A percentile compares a stretch with the other conserved stretches of the same genome.
Conservation (phyloP, 2,329 filamentous ascomycete species). For the Verticillium nubilum region DNA sequence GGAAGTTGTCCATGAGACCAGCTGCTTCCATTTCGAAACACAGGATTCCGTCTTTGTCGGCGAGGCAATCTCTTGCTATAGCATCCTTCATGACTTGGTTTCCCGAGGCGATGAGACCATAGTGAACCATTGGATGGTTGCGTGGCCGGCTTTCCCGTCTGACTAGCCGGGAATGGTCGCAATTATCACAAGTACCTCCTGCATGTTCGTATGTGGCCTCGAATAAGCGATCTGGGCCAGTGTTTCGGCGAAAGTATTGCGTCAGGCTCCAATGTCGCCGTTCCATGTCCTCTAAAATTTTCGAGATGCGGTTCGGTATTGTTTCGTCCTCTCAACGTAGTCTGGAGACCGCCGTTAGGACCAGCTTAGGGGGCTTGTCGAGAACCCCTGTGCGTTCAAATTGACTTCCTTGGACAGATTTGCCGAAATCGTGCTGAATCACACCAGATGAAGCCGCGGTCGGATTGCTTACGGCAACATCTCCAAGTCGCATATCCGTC, state of each 20-base stretch:
- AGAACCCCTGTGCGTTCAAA: not conserved
- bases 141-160: not conserved
- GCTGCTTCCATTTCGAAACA: slow-evolving; percentile 28
- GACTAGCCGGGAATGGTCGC: not conserved
- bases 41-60: slow-evolving; percentile 14
- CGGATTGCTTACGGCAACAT: slow-evolving; percentile 16
- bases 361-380: not conserved
- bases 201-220: not conserved
- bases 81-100: slow-evolving; percentile 25
- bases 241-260: not conserved
- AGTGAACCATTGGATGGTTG: not conserved
- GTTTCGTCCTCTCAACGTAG: not conserved
- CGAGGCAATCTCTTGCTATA: slow-evolving; percentile 19
- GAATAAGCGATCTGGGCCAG: not conserved
- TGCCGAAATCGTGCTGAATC: slow-evolving; percentile 4
- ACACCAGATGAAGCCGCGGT: not conserved
- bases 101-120: slow-evolving; percentile 14
- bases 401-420: not conserved
- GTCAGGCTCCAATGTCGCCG: not conserved
- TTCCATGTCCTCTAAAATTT: not conserved
- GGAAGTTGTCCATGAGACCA: slow-evolving; percentile 22
- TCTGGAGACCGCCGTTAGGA: not conserved
- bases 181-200: not conserved
- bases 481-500: slow-evolving; percentile 19
- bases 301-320: not conserved